These are phyloP conservation scores for Theobroma grandiflorum DNA, from an alignment of 441 rosid species.

Conservation along the genomic window DNA sequence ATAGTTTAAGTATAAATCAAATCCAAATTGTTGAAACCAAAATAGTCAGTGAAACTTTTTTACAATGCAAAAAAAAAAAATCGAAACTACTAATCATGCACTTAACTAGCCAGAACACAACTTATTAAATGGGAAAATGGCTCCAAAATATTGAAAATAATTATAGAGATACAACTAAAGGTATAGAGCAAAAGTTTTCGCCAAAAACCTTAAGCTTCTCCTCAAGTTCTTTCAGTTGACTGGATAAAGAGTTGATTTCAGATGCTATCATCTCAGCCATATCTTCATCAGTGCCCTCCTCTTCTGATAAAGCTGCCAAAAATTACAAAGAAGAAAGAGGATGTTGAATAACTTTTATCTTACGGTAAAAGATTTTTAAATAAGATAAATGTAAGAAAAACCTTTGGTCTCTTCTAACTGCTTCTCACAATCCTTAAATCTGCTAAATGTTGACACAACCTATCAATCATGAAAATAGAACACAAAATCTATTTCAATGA, in stretches of 20 bases:
- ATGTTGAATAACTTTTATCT: constrained; percentile 12
- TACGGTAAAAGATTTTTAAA: not conserved
- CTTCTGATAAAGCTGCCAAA: constrained; percentile 72
- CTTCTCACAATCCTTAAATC: constrained; percentile 84
- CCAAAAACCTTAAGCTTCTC: constrained; percentile 78
- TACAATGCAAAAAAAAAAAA: constrained; percentile 4
- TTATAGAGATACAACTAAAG: not conserved
- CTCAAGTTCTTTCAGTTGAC: constrained; percentile 71
- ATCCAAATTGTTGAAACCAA: not conserved
- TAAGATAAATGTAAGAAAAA: constrained; percentile 33
- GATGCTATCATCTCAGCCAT: constrained; percentile 92
- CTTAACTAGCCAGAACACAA: constrained; percentile 11
- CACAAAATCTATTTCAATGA: not conserved
- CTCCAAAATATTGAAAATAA: not conserved
- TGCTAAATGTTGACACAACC: constrained; percentile 77
- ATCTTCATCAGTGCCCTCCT: constrained; percentile 78
- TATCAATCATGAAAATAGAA: constrained; percentile 34
- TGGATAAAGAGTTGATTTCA: constrained; percentile 73
- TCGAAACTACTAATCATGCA: not conserved
- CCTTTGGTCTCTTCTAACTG: constrained; percentile 84
- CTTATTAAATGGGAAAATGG: not conserved
- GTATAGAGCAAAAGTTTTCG: not conserved
- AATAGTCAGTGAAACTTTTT: constrained; percentile 1
- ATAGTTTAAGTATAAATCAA: constrained; percentile 5
- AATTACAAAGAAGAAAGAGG: constrained; percentile 14